phyloP scores from a whole-genome alignment of 441 rosid genomes.

The Mallotus japonicus region DNA sequence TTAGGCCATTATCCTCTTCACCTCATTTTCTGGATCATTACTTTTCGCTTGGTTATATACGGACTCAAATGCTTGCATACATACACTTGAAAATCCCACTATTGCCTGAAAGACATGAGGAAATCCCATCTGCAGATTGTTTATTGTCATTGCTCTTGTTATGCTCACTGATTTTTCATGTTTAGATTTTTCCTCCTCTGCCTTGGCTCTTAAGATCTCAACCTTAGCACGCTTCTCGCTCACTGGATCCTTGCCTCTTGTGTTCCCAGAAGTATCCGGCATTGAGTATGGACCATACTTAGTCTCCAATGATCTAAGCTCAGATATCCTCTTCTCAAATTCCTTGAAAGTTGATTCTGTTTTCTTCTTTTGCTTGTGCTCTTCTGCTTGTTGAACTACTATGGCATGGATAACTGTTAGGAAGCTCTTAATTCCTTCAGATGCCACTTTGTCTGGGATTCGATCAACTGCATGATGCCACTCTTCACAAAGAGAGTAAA shows the following conservation, averaged over 20 bases:
- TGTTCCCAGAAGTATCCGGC: conserved; percentile 36
- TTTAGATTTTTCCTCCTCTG: conserved; percentile 79
- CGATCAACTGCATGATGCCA: conserved; percentile 81
- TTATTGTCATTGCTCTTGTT: conserved; percentile 77
- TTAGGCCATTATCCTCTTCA: conserved; percentile 48
- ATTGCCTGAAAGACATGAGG: conserved; percentile 89
- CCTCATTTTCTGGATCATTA: conserved; percentile 43
- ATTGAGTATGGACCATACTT: conserved; percentile 66
- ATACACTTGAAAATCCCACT: conserved; percentile 89
- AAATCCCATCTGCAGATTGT: conserved; percentile 87
- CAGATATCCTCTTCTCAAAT: conserved; percentile 50
- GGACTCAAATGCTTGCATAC: conserved; percentile 81
- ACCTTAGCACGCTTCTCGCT: conserved; percentile 65
- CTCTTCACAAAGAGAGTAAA: conserved; percentile 79
- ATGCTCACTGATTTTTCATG: conserved; percentile 68
- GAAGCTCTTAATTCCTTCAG: conserved; percentile 90
- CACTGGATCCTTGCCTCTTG: conserved; percentile 43
- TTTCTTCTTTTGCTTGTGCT: conserved; percentile 80
- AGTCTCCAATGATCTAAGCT: conserved; percentile 66
- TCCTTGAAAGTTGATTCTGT: conserved; percentile 48
- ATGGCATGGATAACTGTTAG: conserved; percentile 67
- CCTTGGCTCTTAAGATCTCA: conserved; percentile 56
- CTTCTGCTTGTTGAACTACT: conserved; percentile 77
- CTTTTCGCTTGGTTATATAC: conserved; percentile 68
- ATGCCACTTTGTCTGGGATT: conserved; percentile 89